phyloP scores from a whole-genome alignment of 495 filamentous ascomycete species.

The Penicillium fimorum region DNA sequence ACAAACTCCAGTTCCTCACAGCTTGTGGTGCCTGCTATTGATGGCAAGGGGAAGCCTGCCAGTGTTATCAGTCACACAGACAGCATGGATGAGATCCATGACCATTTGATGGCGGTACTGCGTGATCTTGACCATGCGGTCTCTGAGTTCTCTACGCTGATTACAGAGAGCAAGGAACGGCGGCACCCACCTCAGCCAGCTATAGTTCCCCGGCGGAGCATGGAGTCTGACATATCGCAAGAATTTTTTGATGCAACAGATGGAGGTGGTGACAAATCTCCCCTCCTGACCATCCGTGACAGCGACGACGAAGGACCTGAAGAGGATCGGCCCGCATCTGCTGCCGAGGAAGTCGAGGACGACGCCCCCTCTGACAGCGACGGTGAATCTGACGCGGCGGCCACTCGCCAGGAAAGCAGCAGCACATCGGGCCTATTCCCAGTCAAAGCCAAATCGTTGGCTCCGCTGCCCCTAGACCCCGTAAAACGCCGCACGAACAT shows the following conservation, averaged over 20 bases:
- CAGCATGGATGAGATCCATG: slow-evolving; percentile 63
- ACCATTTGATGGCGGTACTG: slow-evolving; percentile 75
- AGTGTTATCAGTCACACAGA: slow-evolving; percentile 41
- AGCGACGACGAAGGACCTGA: slow-evolving; percentile 50
- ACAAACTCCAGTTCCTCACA: slow-evolving; percentile 50
- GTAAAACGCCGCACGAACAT: slow-evolving; percentile 71
- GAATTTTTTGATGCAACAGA: slow-evolving; percentile 95
- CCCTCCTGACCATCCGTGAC: slow-evolving; percentile 71
- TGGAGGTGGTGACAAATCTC: slow-evolving; percentile 57
- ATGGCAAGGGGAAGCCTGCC: slow-evolving; percentile 34
- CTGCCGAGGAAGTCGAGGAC: slow-evolving; percentile 34
- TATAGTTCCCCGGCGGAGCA: slow-evolving; percentile 63
- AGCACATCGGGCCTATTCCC: slow-evolving; percentile 64
- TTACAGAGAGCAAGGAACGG: slow-evolving; percentile 75
- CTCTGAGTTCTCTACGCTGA: slow-evolving; percentile 71
- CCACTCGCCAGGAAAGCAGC: slow-evolving; percentile 36
- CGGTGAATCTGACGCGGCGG: slow-evolving; percentile 47
- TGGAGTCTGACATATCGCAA: slow-evolving; percentile 76
- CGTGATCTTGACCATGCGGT: slow-evolving; percentile 81
- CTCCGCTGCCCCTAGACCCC: slow-evolving; percentile 69
- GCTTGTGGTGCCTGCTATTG: slow-evolving; percentile 51
- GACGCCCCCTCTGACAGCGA: slow-evolving; percentile 52
- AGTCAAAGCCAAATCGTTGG: slow-evolving; percentile 65
- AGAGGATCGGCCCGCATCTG: slow-evolving; percentile 26
- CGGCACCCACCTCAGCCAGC: slow-evolving; percentile 55